These are phyloP conservation scores for Penicillium lagena DNA, from an alignment of 495 filamentous ascomycete species.

Conservation along the genomic window DNA sequence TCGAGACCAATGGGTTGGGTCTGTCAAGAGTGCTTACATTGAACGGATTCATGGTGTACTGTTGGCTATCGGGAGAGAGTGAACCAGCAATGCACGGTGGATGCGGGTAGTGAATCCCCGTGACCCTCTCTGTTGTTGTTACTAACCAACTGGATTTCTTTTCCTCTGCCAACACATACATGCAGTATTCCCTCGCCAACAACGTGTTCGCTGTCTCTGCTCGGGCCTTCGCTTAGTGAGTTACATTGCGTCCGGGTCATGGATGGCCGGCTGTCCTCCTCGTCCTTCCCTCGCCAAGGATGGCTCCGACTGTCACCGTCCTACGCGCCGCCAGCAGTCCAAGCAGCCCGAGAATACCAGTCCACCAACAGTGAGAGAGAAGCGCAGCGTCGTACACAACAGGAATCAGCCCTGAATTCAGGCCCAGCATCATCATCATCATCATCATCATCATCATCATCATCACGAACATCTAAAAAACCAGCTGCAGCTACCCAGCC, in stretches of 20 bases:
- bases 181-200: background rate
- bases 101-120: background rate
- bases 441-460: constrained; percentile 3
- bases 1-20: background rate
- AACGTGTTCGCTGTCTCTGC: too few species aligned
- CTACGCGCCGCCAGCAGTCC: constrained; percentile 11
- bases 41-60: constrained; percentile 20
- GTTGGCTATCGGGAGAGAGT: constrained; percentile 2
- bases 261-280: constrained; percentile 15
- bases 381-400: constrained; percentile 3
- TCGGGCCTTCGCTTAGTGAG: too few species aligned
- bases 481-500: constrained; percentile 28
- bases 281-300: constrained; percentile 24
- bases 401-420: constrained; percentile 8
- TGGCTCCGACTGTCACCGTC: constrained; percentile 24
- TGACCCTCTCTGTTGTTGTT: background rate
- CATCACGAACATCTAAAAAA: too few species aligned
- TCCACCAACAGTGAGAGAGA: too few species aligned
- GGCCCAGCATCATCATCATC: constrained; percentile 8
- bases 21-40: constrained; percentile 7
- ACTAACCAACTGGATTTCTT: background rate
- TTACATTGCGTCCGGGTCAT: too few species aligned
- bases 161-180: background rate
- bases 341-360: too few species aligned
- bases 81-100: background rate